A percentile compares a stretch with the other conserved stretches of the same genome.
Conservation (phyloP, 495 filamentous ascomycete species). For the Aspergillus heteromorphus region DNA sequence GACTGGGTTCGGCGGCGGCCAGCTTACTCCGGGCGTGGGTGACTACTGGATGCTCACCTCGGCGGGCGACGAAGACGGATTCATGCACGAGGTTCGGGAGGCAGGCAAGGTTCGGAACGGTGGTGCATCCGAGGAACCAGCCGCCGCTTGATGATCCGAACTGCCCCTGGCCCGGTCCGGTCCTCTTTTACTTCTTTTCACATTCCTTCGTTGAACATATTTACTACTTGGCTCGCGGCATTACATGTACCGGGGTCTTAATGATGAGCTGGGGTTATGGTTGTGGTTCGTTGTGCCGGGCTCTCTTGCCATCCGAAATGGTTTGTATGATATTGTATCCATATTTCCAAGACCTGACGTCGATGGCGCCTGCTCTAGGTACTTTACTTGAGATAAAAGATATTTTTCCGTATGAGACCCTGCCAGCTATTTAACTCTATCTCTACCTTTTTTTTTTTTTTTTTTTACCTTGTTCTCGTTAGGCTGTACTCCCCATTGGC, state of each 20-base stretch:
- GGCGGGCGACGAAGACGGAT: constrained; percentile 58
- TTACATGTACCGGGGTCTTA: not conserved
- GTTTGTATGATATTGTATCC: not conserved
- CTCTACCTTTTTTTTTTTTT: constrained; percentile 4
- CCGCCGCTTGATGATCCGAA: no score
- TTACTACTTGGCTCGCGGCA: not conserved
- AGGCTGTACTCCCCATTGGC: no score
- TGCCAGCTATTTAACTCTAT: not conserved
- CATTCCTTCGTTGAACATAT: not conserved
- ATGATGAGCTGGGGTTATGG: not conserved
- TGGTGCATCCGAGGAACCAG: not conserved
- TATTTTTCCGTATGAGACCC: no score
- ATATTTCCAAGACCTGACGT: not conserved
- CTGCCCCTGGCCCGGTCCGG: no score
- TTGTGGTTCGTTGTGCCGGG: not conserved
- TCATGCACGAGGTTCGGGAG: constrained; percentile 61
- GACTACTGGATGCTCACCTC: constrained; percentile 41
- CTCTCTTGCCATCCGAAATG: not conserved
- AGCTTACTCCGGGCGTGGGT: constrained; percentile 32
- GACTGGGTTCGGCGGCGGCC: constrained; percentile 38
- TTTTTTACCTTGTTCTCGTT: not conserved
- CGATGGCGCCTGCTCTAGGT: not conserved
- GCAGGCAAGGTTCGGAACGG: constrained; percentile 57
- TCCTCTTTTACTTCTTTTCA: no score
- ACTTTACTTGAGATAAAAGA: no score